phyloP scores from a whole-genome alignment of 2,329 filamentous ascomycete genomes.

The Lecanicillium sp. region DNA sequence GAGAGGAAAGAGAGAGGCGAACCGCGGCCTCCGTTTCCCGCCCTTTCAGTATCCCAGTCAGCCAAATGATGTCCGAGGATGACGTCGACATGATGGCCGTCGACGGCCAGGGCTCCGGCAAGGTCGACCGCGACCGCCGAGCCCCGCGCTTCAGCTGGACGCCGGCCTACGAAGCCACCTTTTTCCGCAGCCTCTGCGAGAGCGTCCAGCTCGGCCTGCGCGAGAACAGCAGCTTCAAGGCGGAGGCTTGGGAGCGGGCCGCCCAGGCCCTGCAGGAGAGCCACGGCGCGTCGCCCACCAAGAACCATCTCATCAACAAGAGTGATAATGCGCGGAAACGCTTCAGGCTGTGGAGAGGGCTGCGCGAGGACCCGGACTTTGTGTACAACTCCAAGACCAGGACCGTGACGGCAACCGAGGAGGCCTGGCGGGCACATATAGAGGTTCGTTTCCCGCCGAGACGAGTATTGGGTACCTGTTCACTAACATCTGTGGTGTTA shows the following conservation, averaged over 20 bases:
- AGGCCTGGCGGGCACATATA: slow-evolving; percentile 51
- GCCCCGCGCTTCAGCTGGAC: slow-evolving; percentile 56
- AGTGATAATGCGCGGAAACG: slow-evolving; percentile 58
- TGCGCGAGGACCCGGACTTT: slow-evolving; percentile 53
- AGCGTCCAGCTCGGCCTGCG: slow-evolving; percentile 51
- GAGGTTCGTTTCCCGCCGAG: slow-evolving; percentile 34
- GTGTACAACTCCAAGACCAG: slow-evolving; percentile 44
- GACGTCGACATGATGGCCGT: slow-evolving; percentile 31
- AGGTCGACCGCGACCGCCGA: slow-evolving; percentile 35
- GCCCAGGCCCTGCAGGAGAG: slow-evolving; percentile 47
- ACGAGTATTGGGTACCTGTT: not conserved
- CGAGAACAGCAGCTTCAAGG: slow-evolving; percentile 56
- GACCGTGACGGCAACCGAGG: slow-evolving; percentile 50
- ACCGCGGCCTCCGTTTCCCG: too few relatives aligned
- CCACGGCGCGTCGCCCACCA: slow-evolving; percentile 52
- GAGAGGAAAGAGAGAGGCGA: too few relatives aligned
- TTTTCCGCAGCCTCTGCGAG: slow-evolving; percentile 55
- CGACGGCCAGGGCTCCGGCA: slow-evolving; percentile 27
- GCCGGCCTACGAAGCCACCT: slow-evolving; percentile 51
- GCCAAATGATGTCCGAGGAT: slow-evolving; percentile 36
- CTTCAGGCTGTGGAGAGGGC: slow-evolving; percentile 54
- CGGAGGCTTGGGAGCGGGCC: slow-evolving; percentile 55
- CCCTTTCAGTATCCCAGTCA: too few relatives aligned
- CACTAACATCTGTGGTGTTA: slow-evolving; percentile 24
- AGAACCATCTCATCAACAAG: slow-evolving; percentile 58